Percentiles rank a stretch among this genome's conserved stretches.
Conservation (phyloP, 2,329 filamentous ascomycete species). For the Alternaria sp. region DNA sequence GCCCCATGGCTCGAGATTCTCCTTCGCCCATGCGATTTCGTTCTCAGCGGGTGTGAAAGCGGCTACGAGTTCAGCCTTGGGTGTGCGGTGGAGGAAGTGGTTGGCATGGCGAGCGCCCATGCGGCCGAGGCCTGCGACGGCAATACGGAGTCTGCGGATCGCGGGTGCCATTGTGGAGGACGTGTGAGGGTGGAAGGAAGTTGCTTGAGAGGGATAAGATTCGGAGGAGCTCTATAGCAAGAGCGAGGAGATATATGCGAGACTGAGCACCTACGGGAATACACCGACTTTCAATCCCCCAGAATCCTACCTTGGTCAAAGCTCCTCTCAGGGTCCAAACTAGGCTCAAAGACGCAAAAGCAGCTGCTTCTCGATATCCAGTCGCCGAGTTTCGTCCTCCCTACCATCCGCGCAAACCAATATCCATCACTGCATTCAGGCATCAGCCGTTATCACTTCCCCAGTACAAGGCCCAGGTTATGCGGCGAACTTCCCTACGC, state of each 20-base stretch:
- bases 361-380: neutral
- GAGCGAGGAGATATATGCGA: neutral
- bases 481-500: neutral
- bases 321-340: constrained; percentile 11
- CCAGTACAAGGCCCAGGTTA: neutral
- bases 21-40: constrained; percentile 57
- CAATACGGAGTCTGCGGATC: constrained; percentile 52
- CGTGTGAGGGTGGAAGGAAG: too few relatives aligned
- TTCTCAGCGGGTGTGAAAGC: constrained; percentile 54
- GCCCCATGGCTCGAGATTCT: constrained; percentile 58
- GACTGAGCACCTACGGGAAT: neutral
- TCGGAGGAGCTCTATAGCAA: too few relatives aligned
- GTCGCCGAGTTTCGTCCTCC: neutral
- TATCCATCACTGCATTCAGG: neutral
- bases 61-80: constrained; percentile 55
- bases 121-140: constrained; percentile 56
- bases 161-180: constrained; percentile 36
- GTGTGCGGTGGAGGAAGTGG: constrained; percentile 55
- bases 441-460: too few relatives aligned
- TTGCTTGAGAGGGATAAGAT: too few relatives aligned
- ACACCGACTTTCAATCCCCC: neutral
- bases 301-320: neutral
- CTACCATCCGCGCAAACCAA: neutral
- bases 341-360: neutral
- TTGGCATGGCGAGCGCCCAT: constrained; percentile 59